These are phyloP conservation scores for Anisogramma anomala DNA, from an alignment of 2,329 filamentous ascomycete genomes.

Conservation along the genomic window DNA sequence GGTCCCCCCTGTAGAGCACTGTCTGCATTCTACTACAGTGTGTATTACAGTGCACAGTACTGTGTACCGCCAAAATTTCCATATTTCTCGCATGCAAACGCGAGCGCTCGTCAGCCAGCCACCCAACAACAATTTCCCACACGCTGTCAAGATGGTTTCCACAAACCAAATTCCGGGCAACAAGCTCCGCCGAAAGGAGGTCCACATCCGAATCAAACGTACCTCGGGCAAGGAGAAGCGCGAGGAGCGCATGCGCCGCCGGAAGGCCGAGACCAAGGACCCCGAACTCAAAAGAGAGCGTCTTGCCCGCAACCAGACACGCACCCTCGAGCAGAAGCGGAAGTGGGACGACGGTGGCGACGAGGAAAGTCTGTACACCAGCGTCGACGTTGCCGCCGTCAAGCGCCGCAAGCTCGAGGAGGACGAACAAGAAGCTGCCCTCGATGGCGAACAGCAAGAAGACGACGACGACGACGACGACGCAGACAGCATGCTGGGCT, in stretches of 20 bases:
- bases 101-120: neutral
- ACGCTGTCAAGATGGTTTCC: conserved; percentile 6
- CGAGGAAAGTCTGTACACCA: conserved; percentile 41
- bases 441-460: conserved; percentile 35
- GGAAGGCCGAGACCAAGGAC: conserved; percentile 76
- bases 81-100: neutral
- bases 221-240: conserved; percentile 61
- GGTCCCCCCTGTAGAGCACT: too few relatives aligned
- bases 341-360: conserved; percentile 77
- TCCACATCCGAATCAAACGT: conserved; percentile 73
- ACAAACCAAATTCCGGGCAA: conserved; percentile 40
- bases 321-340: conserved; percentile 77
- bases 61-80: too few relatives aligned
- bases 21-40: too few relatives aligned
- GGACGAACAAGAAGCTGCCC: conserved; percentile 32
- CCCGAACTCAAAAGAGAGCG: conserved; percentile 63
- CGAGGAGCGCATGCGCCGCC: conserved; percentile 64
- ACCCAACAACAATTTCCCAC: neutral
- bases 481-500: conserved; percentile 71
- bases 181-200: conserved; percentile 66
- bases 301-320: conserved; percentile 64
- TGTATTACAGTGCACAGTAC: too few relatives aligned
- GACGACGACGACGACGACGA: conserved; percentile 45
- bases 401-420: conserved; percentile 44
- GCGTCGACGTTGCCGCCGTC: conserved; percentile 48